These are phyloP conservation scores for Chlamydomonas applanata DNA, from an alignment of 139 green algal genomes.

Conservation along the genomic window DNA sequence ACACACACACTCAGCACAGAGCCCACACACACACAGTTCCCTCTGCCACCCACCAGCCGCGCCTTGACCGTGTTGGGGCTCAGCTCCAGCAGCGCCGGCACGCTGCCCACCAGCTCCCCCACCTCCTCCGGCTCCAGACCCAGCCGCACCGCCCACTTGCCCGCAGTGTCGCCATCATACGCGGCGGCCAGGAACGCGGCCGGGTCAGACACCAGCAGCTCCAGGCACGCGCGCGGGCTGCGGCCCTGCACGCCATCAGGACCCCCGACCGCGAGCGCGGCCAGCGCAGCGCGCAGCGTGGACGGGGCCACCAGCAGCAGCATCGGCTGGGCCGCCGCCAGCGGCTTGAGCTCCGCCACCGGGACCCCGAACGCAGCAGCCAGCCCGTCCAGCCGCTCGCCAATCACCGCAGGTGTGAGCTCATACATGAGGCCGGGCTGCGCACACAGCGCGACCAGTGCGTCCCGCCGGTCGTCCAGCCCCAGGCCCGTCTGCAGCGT, in stretches of 20 bases:
- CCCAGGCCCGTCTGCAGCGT: neutral
- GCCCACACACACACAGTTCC: neutral
- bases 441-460: constrained; percentile 30
- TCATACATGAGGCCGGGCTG: constrained; percentile 48
- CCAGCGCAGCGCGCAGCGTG: constrained; percentile 13
- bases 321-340: constrained; percentile 15
- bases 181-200: constrained; percentile 18
- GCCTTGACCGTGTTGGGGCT: constrained; percentile 46
- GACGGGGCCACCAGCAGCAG: constrained; percentile 28
- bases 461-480: constrained; percentile 3
- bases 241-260: neutral
- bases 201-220: constrained; percentile 33
- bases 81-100: constrained; percentile 47
- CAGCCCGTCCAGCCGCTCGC: constrained; percentile 33
- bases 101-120: constrained; percentile 24
- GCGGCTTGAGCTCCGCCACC: neutral
- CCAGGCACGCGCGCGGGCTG: constrained; percentile 1
- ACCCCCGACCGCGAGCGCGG: constrained; percentile 1
- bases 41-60: neutral
- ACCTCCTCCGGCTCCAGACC: constrained; percentile 20
- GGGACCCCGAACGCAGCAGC: constrained; percentile 16
- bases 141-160: neutral
- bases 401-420: constrained; percentile 21
- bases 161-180: constrained; percentile 10
- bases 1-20: too few species aligned